These are phyloP conservation scores for Russula brevipes DNA, from an alignment of 768 basidiomycete species.

Conservation along the genomic window DNA sequence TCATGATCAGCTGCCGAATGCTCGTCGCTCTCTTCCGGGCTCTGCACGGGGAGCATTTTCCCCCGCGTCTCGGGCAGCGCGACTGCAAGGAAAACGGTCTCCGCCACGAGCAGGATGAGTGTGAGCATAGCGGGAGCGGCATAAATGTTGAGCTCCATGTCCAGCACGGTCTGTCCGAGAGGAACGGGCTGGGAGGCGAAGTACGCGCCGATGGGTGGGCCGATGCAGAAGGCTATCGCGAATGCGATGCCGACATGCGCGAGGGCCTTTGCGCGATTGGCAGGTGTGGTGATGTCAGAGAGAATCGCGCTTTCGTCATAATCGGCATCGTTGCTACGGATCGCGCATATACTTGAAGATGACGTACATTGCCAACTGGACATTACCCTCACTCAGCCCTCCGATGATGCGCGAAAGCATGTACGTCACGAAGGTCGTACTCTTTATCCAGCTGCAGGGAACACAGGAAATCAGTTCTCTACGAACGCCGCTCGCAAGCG, in stretches of 20 bases:
- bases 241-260: constrained; percentile 96
- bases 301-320: constrained; percentile 70
- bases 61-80: constrained; percentile 85
- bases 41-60: constrained; percentile 1
- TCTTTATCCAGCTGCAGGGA: constrained; percentile 73
- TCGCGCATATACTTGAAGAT: background rate
- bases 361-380: constrained; percentile 88
- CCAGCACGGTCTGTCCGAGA: constrained; percentile 39
- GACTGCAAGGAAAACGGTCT: constrained; percentile 72
- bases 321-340: background rate
- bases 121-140: constrained; percentile 86
- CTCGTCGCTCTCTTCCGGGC: constrained; percentile 25
- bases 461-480: constrained; percentile 9
- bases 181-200: constrained; percentile 85
- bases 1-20: background rate
- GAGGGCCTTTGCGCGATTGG: constrained; percentile 77
- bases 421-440: constrained; percentile 86
- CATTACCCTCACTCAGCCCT: constrained; percentile 94
- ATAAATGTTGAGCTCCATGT: constrained; percentile 77
- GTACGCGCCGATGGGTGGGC: constrained; percentile 93
- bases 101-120: constrained; percentile 65
- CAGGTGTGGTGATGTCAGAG: constrained; percentile 80
- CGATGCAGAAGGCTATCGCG: constrained; percentile 88
- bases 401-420: constrained; percentile 87
- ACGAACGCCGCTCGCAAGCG: constrained; percentile 2